phyloP scores from a whole-genome alignment of 176 grass and related monocot genomes.

The Metroxylon sagu region DNA sequence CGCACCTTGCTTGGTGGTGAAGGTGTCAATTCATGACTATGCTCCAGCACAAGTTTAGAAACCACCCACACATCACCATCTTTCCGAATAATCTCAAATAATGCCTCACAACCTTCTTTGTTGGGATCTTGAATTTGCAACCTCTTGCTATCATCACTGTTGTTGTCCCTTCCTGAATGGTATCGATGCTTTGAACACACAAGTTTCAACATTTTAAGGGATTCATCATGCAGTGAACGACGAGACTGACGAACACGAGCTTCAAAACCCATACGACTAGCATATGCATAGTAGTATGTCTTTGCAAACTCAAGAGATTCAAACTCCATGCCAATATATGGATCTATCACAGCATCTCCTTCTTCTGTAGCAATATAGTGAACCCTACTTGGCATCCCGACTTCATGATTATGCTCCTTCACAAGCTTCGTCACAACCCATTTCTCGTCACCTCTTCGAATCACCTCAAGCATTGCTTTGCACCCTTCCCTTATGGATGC shows the following conservation, averaged over 20 bases:
- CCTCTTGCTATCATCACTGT: slow-evolving; percentile 47
- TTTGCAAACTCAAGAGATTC: slow-evolving; percentile 68
- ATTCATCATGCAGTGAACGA: slow-evolving; percentile 63
- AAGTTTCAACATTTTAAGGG: slow-evolving; percentile 96
- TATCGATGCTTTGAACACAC: slow-evolving; percentile 92
- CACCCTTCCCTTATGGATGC: slow-evolving; percentile 94
- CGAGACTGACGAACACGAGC: slow-evolving; percentile 80
- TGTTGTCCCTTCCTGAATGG: slow-evolving; percentile 69
- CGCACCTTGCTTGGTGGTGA: slow-evolving; percentile 54
- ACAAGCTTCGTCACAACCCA: slow-evolving; percentile 95
- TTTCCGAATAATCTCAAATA: slow-evolving; percentile 90
- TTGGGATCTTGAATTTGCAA: slow-evolving; percentile 32
- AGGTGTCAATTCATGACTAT: slow-evolving; percentile 66
- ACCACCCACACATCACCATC: slow-evolving; percentile 67
- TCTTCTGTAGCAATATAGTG: slow-evolving; percentile 63
- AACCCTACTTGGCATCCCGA: slow-evolving; percentile 60
- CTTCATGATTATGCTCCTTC: slow-evolving; percentile 90
- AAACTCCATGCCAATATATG: slow-evolving; percentile 84
- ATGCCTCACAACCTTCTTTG: slow-evolving; percentile 65
- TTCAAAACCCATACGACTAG: slow-evolving; percentile 73
- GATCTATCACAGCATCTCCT: slow-evolving; percentile 48
- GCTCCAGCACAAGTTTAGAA: slow-evolving; percentile 81
- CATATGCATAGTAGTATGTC: slow-evolving; percentile 87
- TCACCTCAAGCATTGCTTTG: slow-evolving; percentile 95
- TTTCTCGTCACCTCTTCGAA: slow-evolving; percentile 57